Evolutionary conservation across 2,329 filamentous ascomycete genomes (phyloP), one percentile per base, ranked within the genome.

Genomic region (Rhynchosporium secalis): DNA sequence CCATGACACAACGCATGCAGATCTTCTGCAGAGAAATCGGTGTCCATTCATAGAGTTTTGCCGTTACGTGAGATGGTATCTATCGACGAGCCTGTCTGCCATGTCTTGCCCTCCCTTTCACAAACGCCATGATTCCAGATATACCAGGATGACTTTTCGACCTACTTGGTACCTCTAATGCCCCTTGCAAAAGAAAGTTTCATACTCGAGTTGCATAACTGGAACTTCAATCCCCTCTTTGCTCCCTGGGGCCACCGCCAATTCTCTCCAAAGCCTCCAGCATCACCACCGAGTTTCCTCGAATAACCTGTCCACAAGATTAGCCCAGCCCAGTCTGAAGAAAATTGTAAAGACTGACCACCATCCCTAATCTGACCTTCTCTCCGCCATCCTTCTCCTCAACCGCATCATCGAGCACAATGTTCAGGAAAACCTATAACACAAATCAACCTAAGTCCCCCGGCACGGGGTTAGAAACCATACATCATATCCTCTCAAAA

Each of bases 241-340:
- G 83, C 46, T 73, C 72, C 20, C 20, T 20, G 65, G 72, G 64
- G 72, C 85, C 83, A 63, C 85, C 84, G 66, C 84, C 85, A 69
- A 90, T 88, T 72, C 87, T 81, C 75, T 87, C 85, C 62, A 91
- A 77, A 9, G 87, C 91, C 79, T 99, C 96, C 61, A 99, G 85
- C 94, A 99, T 97, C 61, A 99, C 93, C 31, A 99, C 93, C 1
- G 94, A 96, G 79, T 99, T 99, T 68, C 95, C 95, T 71, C 96
- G 91, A 73, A 99, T 97, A 68, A 97, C 90, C 89, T 92, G 46
- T 49, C 4, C 13, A 29, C 20, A 7, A 65, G 33, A 56, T 71
- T 65, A 70, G 63, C 48, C 13, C 20, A 28, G 48, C 28, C n/a
- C 10, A 20, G 45, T 36, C 33, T 5, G n/a, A 4, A 2, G 0